A percentile compares a stretch with the other conserved stretches of the same genome.
Conservation (phyloP, 371 early-diverging fungal genomes). For the Mortierella sp. region DNA sequence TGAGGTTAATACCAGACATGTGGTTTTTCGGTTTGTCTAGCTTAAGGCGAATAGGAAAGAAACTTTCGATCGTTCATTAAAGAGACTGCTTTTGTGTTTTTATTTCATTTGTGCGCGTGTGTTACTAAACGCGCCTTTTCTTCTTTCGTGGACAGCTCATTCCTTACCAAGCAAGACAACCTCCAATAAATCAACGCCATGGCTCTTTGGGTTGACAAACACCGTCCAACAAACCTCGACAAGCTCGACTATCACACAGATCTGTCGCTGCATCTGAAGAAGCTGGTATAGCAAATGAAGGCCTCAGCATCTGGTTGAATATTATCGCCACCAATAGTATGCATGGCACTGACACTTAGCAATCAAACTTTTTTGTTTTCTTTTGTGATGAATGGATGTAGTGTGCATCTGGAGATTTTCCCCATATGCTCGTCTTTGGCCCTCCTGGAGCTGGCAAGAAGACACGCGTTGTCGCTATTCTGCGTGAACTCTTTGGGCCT, state of each 20-base stretch:
- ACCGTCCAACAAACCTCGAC: slow-evolving; percentile 90
- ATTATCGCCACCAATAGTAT: slow-evolving; percentile 21
- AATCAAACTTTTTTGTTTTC: not conserved
- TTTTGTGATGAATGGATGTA: slow-evolving; percentile 31
- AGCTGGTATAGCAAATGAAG: slow-evolving; percentile 66
- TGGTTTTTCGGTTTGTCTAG: too few relatives aligned
- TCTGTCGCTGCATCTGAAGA: slow-evolving; percentile 78
- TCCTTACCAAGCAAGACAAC: not conserved
- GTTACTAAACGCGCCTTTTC: slow-evolving; percentile 7
- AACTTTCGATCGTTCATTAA: too few relatives aligned
- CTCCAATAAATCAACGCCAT: slow-evolving; percentile 39
- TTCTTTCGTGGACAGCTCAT: too few relatives aligned
- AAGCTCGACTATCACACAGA: slow-evolving; percentile 87
- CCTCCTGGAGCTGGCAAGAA: slow-evolving; percentile 98
- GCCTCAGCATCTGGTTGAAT: not conserved
- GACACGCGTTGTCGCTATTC: slow-evolving; percentile 90
- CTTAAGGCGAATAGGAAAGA: too few relatives aligned
- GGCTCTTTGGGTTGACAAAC: slow-evolving; percentile 98
- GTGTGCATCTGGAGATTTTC: slow-evolving; percentile 88
- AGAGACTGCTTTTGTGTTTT: slow-evolving; percentile 2
- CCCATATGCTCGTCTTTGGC: slow-evolving; percentile 97
- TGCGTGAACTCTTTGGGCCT: slow-evolving; percentile 91
- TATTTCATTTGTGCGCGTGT: not conserved
- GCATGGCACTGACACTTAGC: not conserved
- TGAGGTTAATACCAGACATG: too few relatives aligned